Evolutionary conservation across 1,139 yeast species (phyloP).

Genomic region (Chernovozyma sophiae-reginae): DNA sequence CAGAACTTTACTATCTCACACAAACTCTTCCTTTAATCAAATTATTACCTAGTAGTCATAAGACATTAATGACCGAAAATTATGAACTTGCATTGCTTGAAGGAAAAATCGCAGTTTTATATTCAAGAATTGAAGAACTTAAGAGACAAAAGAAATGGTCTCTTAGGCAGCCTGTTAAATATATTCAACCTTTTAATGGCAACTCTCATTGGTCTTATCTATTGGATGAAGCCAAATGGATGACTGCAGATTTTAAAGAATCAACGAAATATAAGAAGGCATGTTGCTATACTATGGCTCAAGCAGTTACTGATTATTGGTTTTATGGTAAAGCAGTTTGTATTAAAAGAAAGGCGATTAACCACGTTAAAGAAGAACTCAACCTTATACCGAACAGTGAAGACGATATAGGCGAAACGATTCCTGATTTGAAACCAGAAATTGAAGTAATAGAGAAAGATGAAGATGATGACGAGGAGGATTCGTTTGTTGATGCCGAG

Average conservation of each 20-base stretch:
- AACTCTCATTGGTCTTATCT: slow-evolving; percentile 63
- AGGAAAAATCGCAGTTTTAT: slow-evolving; percentile 88
- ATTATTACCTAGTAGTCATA: slow-evolving; percentile 79
- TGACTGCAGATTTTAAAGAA: slow-evolving; percentile 76
- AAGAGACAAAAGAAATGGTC: slow-evolving; percentile 91
- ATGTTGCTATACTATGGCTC: slow-evolving; percentile 65
- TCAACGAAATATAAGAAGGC: slow-evolving; percentile 65
- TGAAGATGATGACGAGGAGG: slow-evolving; percentile 8
- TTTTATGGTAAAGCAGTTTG: slow-evolving; percentile 63
- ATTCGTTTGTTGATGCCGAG: slow-evolving; percentile 5
- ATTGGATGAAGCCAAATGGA: slow-evolving; percentile 81
- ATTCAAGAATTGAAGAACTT: slow-evolving; percentile 88
- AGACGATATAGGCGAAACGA: slow-evolving; percentile 9
- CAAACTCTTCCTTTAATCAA: slow-evolving; percentile 84
- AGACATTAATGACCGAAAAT: slow-evolving; percentile 77
- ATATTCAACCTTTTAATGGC: slow-evolving; percentile 60
- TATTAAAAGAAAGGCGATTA: slow-evolving; percentile 32
- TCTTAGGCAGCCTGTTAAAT: slow-evolving; percentile 74
- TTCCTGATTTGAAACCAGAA: slow-evolving; percentile 6
- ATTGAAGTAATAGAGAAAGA: slow-evolving; percentile 8
- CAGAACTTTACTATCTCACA: slow-evolving; percentile 82
- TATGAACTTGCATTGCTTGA: slow-evolving; percentile 86
- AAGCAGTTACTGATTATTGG: slow-evolving; percentile 78
- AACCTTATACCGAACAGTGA: slow-evolving; percentile 5
- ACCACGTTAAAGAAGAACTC: slow-evolving; percentile 9